phyloP scores from a whole-genome alignment of 768 basidiomycete species.

The Kwoniella heveanensis region DNA sequence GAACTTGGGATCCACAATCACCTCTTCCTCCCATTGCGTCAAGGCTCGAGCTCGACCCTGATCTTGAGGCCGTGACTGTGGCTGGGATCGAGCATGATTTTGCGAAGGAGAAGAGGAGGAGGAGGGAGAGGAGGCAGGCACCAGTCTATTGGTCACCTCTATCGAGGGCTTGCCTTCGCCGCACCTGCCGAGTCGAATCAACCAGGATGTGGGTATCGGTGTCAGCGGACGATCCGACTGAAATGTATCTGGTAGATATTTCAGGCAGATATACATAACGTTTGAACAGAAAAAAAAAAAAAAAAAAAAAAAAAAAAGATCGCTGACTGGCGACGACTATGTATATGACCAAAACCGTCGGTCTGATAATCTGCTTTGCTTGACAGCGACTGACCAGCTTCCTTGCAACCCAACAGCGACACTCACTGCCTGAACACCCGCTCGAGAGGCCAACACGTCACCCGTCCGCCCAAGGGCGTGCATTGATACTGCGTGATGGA shows the following conservation, averaged over 20 bases:
- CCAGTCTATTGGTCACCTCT: conserved; percentile 44
- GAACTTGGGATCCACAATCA: conserved; percentile 35
- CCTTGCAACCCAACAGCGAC: too few species aligned
- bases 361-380: too few species aligned
- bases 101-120: background rate
- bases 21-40: conserved; percentile 1
- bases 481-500: conserved; percentile 54
- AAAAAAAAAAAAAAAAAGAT: too few species aligned
- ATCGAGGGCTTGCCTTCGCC: conserved; percentile 37
- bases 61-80: background rate
- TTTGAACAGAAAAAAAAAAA: too few species aligned
- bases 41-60: too few species aligned
- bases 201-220: too few species aligned
- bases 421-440: conserved; percentile 53
- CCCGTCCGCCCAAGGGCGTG: conserved; percentile 33
- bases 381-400: too few species aligned
- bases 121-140: background rate
- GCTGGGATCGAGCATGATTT: background rate
- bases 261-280: background rate
- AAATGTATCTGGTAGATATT: too few species aligned
- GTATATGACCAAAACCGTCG: too few species aligned
- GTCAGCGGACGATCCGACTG: too few species aligned
- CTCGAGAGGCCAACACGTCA: conserved; percentile 54
- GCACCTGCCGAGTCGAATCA: conserved; percentile 33
- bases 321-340: too few species aligned